phyloP scores from a whole-genome alignment of 768 basidiomycete species.

The Xanthoconium stramineum region DNA sequence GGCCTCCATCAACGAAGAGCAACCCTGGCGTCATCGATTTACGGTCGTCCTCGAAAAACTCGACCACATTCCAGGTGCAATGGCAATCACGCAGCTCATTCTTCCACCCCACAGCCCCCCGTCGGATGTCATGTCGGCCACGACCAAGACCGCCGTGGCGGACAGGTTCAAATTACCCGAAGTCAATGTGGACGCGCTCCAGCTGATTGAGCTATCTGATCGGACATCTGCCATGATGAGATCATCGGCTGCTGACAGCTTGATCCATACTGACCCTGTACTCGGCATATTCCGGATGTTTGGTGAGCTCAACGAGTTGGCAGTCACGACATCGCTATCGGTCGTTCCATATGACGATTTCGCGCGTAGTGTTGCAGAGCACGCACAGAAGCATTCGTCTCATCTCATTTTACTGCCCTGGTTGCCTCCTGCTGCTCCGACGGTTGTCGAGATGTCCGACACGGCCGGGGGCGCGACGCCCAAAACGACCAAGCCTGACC shows the following conservation, averaged over 20 bases:
- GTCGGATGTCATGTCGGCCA: constrained; percentile 7
- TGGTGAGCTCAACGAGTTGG: constrained; percentile 65
- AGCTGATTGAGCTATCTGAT: constrained; percentile 80
- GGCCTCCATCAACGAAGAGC: constrained; percentile 11
- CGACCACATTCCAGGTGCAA: constrained; percentile 85
- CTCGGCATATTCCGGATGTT: constrained; percentile 76
- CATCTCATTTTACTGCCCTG: constrained; percentile 86
- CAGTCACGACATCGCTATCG: constrained; percentile 60
- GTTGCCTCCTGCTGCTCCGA: constrained; percentile 42
- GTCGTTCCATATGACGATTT: constrained; percentile 80
- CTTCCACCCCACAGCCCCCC: constrained; percentile 35
- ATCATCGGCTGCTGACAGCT: constrained; percentile 59
- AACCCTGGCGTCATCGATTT: constrained; percentile 55
- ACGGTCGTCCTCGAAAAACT: constrained; percentile 86
- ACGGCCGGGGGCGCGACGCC: neutral
- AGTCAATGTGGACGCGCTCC: constrained; percentile 70
- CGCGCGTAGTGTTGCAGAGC: constrained; percentile 62
- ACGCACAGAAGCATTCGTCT: constrained; percentile 54
- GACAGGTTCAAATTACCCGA: constrained; percentile 16
- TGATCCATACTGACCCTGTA: constrained; percentile 70
- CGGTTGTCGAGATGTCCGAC: constrained; percentile 3
- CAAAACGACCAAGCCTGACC: constrained; percentile 15
- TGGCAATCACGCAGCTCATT: constrained; percentile 86
- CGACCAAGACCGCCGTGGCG: constrained; percentile 1
- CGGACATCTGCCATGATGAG: constrained; percentile 65